Evolutionary conservation across 805 yeast species (phyloP).

Genomic region (Sungouiella thailandica): DNA sequence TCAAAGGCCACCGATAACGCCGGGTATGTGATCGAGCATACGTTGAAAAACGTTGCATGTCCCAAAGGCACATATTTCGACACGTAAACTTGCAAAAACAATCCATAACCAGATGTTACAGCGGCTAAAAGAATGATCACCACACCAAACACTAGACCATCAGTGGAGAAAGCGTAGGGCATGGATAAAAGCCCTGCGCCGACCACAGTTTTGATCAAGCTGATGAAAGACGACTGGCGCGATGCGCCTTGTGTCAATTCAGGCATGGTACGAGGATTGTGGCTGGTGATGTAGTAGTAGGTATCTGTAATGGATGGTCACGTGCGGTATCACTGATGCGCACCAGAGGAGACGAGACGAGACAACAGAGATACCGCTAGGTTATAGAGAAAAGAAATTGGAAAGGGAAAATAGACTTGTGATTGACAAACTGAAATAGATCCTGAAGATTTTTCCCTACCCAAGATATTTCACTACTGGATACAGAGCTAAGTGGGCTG

Average conservation of each 20-base stretch:
- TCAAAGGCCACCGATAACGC: constrained; percentile 66
- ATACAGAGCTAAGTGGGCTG: too few relatives aligned
- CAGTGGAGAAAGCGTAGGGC: constrained; percentile 66
- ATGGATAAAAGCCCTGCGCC: constrained; percentile 82
- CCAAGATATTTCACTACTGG: too few relatives aligned
- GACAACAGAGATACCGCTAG: too few relatives aligned
- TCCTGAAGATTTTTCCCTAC: too few relatives aligned
- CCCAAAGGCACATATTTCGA: constrained; percentile 54
- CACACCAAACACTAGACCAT: constrained; percentile 58
- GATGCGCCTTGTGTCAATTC: constrained; percentile 35
- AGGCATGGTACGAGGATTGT: constrained; percentile 1
- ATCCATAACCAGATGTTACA: constrained; percentile 59
- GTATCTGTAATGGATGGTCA: neutral
- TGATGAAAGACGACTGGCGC: constrained; percentile 53
- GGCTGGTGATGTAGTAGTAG: neutral
- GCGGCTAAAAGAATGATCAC: constrained; percentile 57
- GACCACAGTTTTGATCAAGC: constrained; percentile 67
- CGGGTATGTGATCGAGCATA: constrained; percentile 66
- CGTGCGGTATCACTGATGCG: too few relatives aligned
- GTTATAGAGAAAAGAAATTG: too few relatives aligned
- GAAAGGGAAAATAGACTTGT: too few relatives aligned
- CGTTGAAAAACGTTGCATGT: constrained; percentile 65
- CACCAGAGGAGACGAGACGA: too few relatives aligned
- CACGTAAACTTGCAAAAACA: constrained; percentile 55
- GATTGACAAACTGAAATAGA: too few relatives aligned